Evolutionary conservation across 1,284 basidiomycete species (phyloP).

Genomic region (Cutaneotrichosporon dermatis): DNA sequence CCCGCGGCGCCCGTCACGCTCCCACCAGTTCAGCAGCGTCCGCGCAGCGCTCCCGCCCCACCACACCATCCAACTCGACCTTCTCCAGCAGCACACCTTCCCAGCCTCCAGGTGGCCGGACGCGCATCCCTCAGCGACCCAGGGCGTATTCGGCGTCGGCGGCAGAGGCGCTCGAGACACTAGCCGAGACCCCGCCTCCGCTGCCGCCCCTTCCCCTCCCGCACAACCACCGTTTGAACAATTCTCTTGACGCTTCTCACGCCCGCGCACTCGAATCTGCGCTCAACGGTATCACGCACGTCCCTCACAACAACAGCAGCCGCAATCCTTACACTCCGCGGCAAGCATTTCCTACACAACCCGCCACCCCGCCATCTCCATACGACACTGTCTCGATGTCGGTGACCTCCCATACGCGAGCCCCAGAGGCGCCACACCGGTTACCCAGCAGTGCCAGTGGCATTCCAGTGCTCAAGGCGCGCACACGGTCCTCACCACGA

Average conservation of each 20-base stretch:
- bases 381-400: slow-evolving; percentile 6
- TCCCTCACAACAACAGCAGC: background rate
- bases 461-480: slow-evolving; percentile 21
- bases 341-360: background rate
- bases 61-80: background rate
- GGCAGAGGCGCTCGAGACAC: slow-evolving; percentile 6
- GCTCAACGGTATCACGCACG: background rate
- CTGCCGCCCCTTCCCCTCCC: background rate
- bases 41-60: background rate
- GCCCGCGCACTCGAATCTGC: background rate
- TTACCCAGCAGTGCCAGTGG: slow-evolving; percentile 7
- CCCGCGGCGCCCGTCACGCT: no score
- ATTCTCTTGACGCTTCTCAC: background rate
- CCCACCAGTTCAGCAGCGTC: background rate
- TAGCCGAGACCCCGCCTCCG: slow-evolving; percentile 5
- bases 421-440: slow-evolving; percentile 13
- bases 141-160: slow-evolving; percentile 12
- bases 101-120: background rate
- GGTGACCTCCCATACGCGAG: slow-evolving; percentile 4
- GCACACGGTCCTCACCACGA: slow-evolving; percentile 6
- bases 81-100: background rate
- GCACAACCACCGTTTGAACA: background rate
- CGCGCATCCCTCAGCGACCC: slow-evolving; percentile 14
- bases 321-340: background rate
- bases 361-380: background rate